Base-by-base conservation (phyloP, 768 basidiomycete species). In the Boletus rufocinnamomeus region DNA sequence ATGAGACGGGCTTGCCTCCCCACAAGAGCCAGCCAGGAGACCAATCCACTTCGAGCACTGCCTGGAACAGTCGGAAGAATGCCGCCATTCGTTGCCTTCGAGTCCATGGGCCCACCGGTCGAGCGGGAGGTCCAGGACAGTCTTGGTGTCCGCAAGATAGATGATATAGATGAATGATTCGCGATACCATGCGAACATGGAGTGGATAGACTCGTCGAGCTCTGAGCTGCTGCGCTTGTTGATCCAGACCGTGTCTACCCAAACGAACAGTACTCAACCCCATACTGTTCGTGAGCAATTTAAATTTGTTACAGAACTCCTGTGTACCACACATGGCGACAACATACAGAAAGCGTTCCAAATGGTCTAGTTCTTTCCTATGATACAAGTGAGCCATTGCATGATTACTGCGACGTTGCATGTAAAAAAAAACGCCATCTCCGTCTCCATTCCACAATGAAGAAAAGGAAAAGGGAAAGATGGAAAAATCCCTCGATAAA, bases 31-130 rank as follows among this genome's bases (percentile, higher is more conserved):
- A 40, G 38, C 19, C n/a, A 1, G 38, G 19, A 3, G 38, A 40
- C 38, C 38, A 19, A 37, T 37, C 11, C 14, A 37, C 35, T 37
- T 37, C 13, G 35, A 37, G n/a, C 7, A n/a, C 16, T 9, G 38
- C 38, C 19, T n/a, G 38, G 38, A 40, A 40, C 17, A 17, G 38
- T 19, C 38, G 16, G 38, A 40, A 40, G 37, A 40, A 40, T 40
- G 38, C 7, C n/a, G n/a, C 4, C 17, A 19, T 40, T 40, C 16
- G 19, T 7, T 8, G 38, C 17, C 38, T 9, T 40, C 38, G n/a
- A n/a, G n/a, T 8, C 38, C 16, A 40, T 40, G n/a, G 4, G 38
- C 16, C 67, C 67, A 69, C 14, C 38, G 25, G 32, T 66, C 66
- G 19, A 10, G 7, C n/a, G n/a, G n/a, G n/a, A 65, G 14, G 17